Evolutionary conservation across 177 flowering plant species (phyloP), one percentile per base, ranked within the genome.

Genomic region (Vitis hybrid): DNA sequence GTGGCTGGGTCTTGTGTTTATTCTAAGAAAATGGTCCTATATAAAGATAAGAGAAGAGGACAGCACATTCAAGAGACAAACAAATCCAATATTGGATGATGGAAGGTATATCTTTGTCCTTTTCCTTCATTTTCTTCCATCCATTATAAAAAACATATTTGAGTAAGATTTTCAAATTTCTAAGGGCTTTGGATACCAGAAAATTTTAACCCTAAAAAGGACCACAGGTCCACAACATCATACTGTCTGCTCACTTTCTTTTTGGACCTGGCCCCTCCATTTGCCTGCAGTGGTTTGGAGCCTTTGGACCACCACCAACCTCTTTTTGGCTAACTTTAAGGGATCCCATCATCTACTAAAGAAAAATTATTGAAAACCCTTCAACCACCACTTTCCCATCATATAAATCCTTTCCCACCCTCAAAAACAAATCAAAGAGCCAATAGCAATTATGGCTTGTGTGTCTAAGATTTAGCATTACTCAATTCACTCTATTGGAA

Each of bases 181-280:
- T n/a, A 22, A 3, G 39, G 49, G 20, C 58, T 66, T 66, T 68
- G 63, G 66, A 70, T 70, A 18, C 48, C 59, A 51, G 52, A 65
- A 70, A 51, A 61, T 61, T 20, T 14, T 20, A 5, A 58, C 52
- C 62, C 15, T 20, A 5, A 31, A n/a, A 60, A 39, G 45, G 45
- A 39, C 45, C 45, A 39, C 18, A 62, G 65, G 59, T 51, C 65
- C 65, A 61, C 65, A 3, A n/a, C n/a, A 18, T 51, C 49, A 29
- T 39, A 49, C 12, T 60, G 56, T 12, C 31, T 56, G 0, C 16
- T 51, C 29, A 48, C 62, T 31, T 29, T 57, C 56, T 10, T 10
- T 10, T 39, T 51, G 4, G 45, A 39, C 7, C 45, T 39, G 45
- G 39, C n/a, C 19, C 65, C 33, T 56, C 67, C 56, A 55, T 48